These are phyloP conservation scores for Mycena leptocephala DNA, from an alignment of 768 basidiomycete species.

Conservation along the genomic window DNA sequence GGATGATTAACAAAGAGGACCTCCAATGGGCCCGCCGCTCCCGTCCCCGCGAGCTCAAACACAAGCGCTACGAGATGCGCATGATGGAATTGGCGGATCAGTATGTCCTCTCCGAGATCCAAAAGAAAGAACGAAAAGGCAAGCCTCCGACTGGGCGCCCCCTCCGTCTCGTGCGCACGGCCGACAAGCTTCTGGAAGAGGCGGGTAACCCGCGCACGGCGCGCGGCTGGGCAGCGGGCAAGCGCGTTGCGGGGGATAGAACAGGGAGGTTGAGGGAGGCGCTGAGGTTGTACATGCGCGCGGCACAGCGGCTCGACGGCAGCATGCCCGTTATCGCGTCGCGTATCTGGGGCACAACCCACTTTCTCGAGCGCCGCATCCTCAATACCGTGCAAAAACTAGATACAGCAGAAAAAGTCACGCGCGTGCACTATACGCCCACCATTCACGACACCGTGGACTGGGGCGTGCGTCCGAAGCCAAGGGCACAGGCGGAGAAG, in stretches of 20 bases:
- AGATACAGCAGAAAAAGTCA: neutral
- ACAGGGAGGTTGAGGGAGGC: conserved; percentile 8
- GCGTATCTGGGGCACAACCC: conserved; percentile 21
- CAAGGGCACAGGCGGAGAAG: neutral
- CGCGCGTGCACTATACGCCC: neutral
- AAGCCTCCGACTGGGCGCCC: neutral
- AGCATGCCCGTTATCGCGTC: conserved; percentile 9
- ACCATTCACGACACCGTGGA: neutral
- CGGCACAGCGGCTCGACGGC: neutral
- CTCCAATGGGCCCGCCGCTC: neutral
- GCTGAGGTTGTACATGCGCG: conserved; percentile 16
- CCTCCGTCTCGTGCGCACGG: neutral
- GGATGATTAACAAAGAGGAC: conserved; percentile 15
- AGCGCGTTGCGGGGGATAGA: neutral
- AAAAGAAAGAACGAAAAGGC: neutral
- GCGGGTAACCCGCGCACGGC: neutral
- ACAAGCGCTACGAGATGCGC: neutral
- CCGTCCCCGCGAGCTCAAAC: neutral
- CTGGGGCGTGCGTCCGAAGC: neutral
- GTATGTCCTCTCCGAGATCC: neutral
- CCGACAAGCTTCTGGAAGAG: neutral
- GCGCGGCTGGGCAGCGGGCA: neutral
- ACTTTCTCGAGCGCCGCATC: conserved; percentile 11
- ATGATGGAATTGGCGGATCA: neutral
- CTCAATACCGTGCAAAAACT: neutral